Conservation (phyloP, 2,329 filamentous ascomycete species). For the Amylocarpus encephaloides region DNA sequence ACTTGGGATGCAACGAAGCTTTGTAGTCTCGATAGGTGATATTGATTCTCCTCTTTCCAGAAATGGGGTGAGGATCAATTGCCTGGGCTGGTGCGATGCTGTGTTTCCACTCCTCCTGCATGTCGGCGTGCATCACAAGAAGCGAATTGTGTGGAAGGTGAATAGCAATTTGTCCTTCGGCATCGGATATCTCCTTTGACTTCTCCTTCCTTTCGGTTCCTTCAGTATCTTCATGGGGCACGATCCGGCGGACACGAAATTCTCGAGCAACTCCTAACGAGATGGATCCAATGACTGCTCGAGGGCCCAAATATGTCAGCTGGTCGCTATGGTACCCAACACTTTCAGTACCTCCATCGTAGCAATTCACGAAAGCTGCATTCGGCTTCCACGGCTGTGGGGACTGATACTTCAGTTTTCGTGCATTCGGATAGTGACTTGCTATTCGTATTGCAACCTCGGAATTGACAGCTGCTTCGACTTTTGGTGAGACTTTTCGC, state of each 20-base stretch:
- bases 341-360: conserved; percentile 70
- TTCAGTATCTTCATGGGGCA: conserved; percentile 47
- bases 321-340: conserved; percentile 94
- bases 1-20: conserved; percentile 64
- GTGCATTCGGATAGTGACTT: conserved; percentile 58
- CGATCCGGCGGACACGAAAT: conserved; percentile 76
- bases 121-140: conserved; percentile 92
- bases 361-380: conserved; percentile 92
- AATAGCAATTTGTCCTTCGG: conserved; percentile 81
- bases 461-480: conserved; percentile 69
- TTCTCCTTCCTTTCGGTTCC: conserved; percentile 15
- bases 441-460: conserved; percentile 69
- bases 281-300: conserved; percentile 80
- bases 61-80: conserved; percentile 78
- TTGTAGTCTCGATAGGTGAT: conserved; percentile 90
- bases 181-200: conserved; percentile 46
- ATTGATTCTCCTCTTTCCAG: conserved; percentile 78
- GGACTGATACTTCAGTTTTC: conserved; percentile 74
- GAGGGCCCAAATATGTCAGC: conserved; percentile 85
- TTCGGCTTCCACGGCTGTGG: conserved; percentile 73
- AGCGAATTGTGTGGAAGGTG: conserved; percentile 93
- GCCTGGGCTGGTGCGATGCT: conserved; percentile 66
- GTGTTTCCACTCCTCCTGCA: conserved; percentile 98
- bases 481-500: conserved; percentile 58
- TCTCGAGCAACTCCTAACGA: conserved; percentile 89